Evolutionary conservation across 768 basidiomycete species (phyloP), one percentile per base, ranked within the genome.

Genomic region (Floccularia luteovirens): DNA sequence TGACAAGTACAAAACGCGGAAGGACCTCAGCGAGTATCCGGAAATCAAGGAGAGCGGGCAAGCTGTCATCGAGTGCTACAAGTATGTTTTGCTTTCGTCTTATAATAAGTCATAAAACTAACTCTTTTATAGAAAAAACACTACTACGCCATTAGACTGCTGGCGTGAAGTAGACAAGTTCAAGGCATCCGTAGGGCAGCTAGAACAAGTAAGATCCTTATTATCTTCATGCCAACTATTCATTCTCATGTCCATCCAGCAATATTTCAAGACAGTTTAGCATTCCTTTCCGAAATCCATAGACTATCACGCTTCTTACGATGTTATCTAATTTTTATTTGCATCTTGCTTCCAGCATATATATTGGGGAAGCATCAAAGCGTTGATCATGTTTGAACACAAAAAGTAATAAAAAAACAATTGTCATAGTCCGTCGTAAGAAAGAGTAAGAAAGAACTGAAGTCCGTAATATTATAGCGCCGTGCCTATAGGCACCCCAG

Each of bases 51-150:
- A 60, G n/a, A 64, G 62, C 14, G 69, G 75, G 13, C 71, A 78
- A 45, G 75, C 72, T 16, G 70, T 90, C 24, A 67, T 77, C 2
- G 66, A 73, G n/a, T 92, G 90, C 58, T 91, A 90, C 65, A 73
- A 58, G 90, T 83, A 45, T 36, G 76, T 61, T 6, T 11, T 22
- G 12, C 22, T 44, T 31, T 14, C 38, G 20, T 33, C 2, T 44
- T 41, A n/a, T 22, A 22, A 32, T 12, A 16, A n/a, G 48, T 20
- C 20, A 22, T 20, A 37, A 31, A 14, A 31, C 43, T 17, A 34
- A 43, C 19, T 16, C 67, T 66, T 45, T 49, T 50, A 16, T 61
- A 90, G 73, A 50, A 57, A 55, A 43, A 65, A 72, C 52, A 52
- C 63, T 3, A 56, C 61, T 1, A 73, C 69, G 1, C 66, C 87